Evolutionary conservation across 2,329 filamentous ascomycete species (phyloP).

Genomic region (Corinectria fuckeliana): DNA sequence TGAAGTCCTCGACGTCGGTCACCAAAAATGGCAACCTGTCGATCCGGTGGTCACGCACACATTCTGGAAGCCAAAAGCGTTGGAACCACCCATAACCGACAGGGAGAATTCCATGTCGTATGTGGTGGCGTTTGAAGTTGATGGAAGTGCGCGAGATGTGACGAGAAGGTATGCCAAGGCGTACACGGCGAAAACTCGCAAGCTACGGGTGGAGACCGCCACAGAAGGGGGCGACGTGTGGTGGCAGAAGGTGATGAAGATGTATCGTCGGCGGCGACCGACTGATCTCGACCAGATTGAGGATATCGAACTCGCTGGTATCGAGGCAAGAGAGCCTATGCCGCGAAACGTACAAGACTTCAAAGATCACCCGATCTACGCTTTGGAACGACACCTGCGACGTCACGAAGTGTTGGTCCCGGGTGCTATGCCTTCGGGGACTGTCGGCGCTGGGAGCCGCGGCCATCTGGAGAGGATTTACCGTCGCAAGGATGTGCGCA

Average conservation of each 20-base stretch:
- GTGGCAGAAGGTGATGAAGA: conserved; percentile 60
- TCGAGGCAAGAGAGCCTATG: conserved; percentile 80
- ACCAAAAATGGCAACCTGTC: conserved; percentile 90
- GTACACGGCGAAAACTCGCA: conserved; percentile 89
- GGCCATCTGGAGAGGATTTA: conserved; percentile 78
- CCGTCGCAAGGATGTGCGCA: conserved; percentile 78
- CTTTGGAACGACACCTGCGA: conserved; percentile 82
- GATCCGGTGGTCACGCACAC: conserved; percentile 82
- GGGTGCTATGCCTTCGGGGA: conserved; percentile 73
- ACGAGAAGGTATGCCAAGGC: conserved; percentile 87
- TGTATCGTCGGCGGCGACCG: conserved; percentile 50
- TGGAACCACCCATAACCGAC: conserved; percentile 86
- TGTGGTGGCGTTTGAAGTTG: conserved; percentile 82
- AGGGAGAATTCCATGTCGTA: conserved; percentile 80
- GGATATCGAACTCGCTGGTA: conserved; percentile 73
- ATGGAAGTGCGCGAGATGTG: conserved; percentile 81
- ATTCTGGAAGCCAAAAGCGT: conserved; percentile 74
- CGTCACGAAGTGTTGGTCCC: conserved; percentile 83
- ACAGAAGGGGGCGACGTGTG: conserved; percentile 56
- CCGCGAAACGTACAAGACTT: conserved; percentile 87
- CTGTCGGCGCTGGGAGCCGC: conserved; percentile 72
- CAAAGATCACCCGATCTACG: conserved; percentile 83
- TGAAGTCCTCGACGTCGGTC: conserved; percentile 83
- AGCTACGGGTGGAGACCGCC: conserved; percentile 73
- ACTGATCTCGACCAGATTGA: conserved; percentile 84